Percentiles rank a stretch among this genome's conserved stretches.
Evolutionary conservation across 2,329 filamentous ascomycete genomes (phyloP).

Genomic region (Sporothrix euskadiensis): DNA sequence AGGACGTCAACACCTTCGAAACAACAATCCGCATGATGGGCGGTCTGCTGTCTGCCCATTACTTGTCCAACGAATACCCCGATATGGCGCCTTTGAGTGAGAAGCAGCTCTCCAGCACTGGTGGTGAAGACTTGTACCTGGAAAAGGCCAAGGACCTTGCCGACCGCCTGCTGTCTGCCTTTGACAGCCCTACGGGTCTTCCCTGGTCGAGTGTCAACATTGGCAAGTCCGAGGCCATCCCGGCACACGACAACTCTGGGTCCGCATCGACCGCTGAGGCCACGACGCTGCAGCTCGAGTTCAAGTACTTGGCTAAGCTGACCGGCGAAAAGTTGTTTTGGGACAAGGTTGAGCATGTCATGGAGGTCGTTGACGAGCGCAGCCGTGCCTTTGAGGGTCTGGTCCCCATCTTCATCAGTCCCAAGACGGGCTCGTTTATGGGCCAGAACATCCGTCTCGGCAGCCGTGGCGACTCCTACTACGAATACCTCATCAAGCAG

Average conservation of each 20-base stretch:
- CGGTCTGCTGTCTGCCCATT: slow-evolving; percentile 88
- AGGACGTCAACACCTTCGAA: slow-evolving; percentile 97
- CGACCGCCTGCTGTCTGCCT: slow-evolving; percentile 82
- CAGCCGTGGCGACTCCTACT: slow-evolving; percentile 94
- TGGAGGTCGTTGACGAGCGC: slow-evolving; percentile 85
- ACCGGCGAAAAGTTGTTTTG: slow-evolving; percentile 92
- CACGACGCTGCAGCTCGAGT: slow-evolving; percentile 87
- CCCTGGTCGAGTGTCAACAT: slow-evolving; percentile 91
- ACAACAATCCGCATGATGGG: slow-evolving; percentile 98
- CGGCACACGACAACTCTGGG: slow-evolving; percentile 80
- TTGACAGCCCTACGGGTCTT: slow-evolving; percentile 81
- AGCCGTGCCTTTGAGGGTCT: slow-evolving; percentile 76
- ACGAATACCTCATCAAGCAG: slow-evolving; percentile 98
- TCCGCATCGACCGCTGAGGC: slow-evolving; percentile 94
- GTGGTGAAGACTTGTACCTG: slow-evolving; percentile 87
- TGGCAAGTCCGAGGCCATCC: slow-evolving; percentile 71
- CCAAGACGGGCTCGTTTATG: slow-evolving; percentile 74
- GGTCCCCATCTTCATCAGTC: slow-evolving; percentile 86
- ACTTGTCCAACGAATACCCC: slow-evolving; percentile 82
- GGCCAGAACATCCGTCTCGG: slow-evolving; percentile 87
- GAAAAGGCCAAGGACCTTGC: slow-evolving; percentile 95
- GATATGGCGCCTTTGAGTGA: slow-evolving; percentile 72
- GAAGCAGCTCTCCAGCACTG: slow-evolving; percentile 64
- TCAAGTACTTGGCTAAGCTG: slow-evolving; percentile 94
- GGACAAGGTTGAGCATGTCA: slow-evolving; percentile 87